Evolutionary conservation across 2,329 filamentous ascomycete species (phyloP).

Genomic region (Cladobotryum protrusum): DNA sequence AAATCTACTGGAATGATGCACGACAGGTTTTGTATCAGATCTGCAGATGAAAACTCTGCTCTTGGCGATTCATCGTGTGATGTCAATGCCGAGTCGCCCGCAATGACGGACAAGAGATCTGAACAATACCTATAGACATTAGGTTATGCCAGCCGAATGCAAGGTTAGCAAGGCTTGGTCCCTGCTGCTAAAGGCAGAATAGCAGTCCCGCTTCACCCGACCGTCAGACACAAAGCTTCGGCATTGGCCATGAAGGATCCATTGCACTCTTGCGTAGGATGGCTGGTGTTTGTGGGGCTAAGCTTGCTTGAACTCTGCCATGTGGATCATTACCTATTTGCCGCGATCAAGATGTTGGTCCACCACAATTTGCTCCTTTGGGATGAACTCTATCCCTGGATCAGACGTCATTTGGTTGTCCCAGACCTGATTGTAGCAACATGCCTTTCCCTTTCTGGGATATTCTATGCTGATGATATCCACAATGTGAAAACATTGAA

Average conservation of each 20-base stretch:
- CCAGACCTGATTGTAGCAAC: conserved; percentile 1
- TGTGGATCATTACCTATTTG: no score
- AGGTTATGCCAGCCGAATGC: no score
- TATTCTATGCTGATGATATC: not conserved
- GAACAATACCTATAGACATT: no score
- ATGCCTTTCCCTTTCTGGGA: not conserved
- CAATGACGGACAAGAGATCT: not conserved
- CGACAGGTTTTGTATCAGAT: not conserved
- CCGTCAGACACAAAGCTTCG: no score
- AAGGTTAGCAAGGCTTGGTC: no score
- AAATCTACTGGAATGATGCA: not conserved
- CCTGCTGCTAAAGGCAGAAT: no score
- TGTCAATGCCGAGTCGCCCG: no score
- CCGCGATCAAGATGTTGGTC: not conserved
- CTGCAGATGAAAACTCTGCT: not conserved
- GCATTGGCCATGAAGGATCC: no score
- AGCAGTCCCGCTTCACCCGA: no score
- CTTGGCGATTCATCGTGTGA: not conserved
- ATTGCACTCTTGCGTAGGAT: no score
- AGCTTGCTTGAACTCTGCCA: no score
- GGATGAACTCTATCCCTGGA: not conserved
- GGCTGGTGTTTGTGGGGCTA: no score
- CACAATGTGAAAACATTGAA: not conserved
- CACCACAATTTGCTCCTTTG: not conserved
- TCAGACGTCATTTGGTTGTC: conserved; percentile 1